Base-by-base conservation (phyloP, 2,329 filamentous ascomycete species). In the Microsporum audouinii region DNA sequence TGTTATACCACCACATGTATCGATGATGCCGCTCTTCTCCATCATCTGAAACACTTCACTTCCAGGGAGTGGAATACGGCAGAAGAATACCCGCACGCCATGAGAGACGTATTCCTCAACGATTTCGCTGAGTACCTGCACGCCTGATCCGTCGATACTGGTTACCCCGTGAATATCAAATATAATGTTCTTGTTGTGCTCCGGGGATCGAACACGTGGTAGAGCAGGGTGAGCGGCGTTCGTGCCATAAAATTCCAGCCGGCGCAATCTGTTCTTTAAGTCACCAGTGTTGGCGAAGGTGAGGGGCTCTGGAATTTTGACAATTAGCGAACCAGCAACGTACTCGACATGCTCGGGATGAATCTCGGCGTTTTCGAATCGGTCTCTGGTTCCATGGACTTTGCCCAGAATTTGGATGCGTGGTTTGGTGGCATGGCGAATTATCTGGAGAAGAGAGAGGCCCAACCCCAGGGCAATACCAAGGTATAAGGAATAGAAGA, bases 81-180 rank as follows among this genome's bases (percentile, higher is more conserved):
- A 85, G 71, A 80, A 79, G 63, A 78, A 78, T 0, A 80, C 76
- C 5, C 76, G 68, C 1, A 92, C 90, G 0, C 87, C 88, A 3
- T 87, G 80, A 38, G 88, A 82, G n/a, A 86, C 79, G 71, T 97
- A 97, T 34, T 79, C 82, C 56, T 84, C 79, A 14, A 99, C 89
- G 66, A 97, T 97, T 74, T 97, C 94, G 55, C 84, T 82, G 2
- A 99, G 79, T 0, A 97, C 92, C 75, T 97, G 94, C 0, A 89
- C 88, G 0, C 92, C 94, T 0, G 91, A 95, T 4, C 91, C 94
- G 71, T 99, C 94, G 68, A 99, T 85, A 33, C 88, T 88, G 0
- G 91, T 96, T 2, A 99, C 94, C n/a, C 94, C 94, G 67, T 97
- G 92, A 5, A 97, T 91, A 71, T 99, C 94, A 69, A 99, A 97